phyloP scores from a whole-genome alignment of 2,329 filamentous ascomycete genomes.

The Aureobasidium sp. region DNA sequence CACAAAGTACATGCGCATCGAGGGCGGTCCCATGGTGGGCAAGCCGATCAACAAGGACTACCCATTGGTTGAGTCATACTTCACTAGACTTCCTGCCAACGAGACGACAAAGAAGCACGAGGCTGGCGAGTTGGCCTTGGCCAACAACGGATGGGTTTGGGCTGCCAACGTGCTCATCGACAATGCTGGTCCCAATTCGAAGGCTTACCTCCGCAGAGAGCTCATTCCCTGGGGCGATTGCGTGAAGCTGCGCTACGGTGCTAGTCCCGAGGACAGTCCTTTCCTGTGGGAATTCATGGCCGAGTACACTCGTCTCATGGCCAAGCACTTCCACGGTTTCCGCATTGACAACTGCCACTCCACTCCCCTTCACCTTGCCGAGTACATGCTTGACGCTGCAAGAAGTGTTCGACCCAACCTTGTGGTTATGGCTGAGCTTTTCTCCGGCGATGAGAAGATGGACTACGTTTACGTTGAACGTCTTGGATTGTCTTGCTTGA shows the following conservation, averaged over 20 bases:
- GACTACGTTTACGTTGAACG: constrained; percentile 94
- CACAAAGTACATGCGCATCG: constrained; percentile 90
- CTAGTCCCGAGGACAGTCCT: constrained; percentile 71
- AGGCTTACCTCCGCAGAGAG: constrained; percentile 89
- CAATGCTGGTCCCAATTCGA: constrained; percentile 81
- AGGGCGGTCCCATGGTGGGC: constrained; percentile 79
- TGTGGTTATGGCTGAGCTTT: constrained; percentile 89
- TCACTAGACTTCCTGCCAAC: constrained; percentile 78
- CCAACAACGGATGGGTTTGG: constrained; percentile 99
- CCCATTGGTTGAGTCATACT: constrained; percentile 88
- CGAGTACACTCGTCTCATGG: constrained; percentile 81
- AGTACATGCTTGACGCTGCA: constrained; percentile 92
- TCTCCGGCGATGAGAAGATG: constrained; percentile 90
- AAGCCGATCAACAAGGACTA: constrained; percentile 69
- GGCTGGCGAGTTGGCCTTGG: constrained; percentile 68
- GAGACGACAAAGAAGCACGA: constrained; percentile 68
- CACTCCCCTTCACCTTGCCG: constrained; percentile 86
- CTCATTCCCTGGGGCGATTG: constrained; percentile 99
- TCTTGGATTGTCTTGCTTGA: constrained; percentile 81
- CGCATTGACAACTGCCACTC: constrained; percentile 98
- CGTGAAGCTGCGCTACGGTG: constrained; percentile 89
- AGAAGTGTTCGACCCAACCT: constrained; percentile 77
- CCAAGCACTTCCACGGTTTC: constrained; percentile 90
- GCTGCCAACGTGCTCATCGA: constrained; percentile 89
- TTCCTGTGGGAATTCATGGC: constrained; percentile 97